phyloP scores from a whole-genome alignment of 2,329 filamentous ascomycete genomes.

The Bipolaris oryzae region DNA sequence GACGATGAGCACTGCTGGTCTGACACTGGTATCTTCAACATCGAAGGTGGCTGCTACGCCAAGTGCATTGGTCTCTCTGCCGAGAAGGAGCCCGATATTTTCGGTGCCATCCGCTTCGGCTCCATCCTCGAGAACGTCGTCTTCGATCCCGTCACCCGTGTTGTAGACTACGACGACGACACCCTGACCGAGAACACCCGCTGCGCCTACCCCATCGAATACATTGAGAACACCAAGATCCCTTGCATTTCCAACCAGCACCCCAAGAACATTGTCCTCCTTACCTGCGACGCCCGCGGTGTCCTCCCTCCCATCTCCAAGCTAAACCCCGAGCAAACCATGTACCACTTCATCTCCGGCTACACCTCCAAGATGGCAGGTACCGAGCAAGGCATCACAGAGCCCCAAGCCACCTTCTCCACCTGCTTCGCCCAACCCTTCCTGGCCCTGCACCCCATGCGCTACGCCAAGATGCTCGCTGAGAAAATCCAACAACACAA shows the following conservation, averaged over 20 bases:
- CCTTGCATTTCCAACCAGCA: slow-evolving; percentile 87
- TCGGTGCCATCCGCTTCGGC: slow-evolving; percentile 92
- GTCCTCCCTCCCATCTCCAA: slow-evolving; percentile 98
- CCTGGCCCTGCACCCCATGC: slow-evolving; percentile 98
- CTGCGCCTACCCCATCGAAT: slow-evolving; percentile 98
- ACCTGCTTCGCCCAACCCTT: slow-evolving; percentile 99
- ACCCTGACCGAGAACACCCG: slow-evolving; percentile 98
- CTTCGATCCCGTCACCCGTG: slow-evolving; percentile 86
- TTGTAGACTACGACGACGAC: slow-evolving; percentile 93
- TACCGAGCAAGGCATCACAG: slow-evolving; percentile 94
- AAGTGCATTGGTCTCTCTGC: slow-evolving; percentile 97
- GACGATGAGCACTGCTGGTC: slow-evolving; percentile 99
- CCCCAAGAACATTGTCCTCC: slow-evolving; percentile 95
- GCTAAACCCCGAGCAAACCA: slow-evolving; percentile 90
- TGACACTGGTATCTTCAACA: slow-evolving; percentile 97
- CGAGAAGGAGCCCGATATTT: slow-evolving; percentile 99
- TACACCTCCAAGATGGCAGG: slow-evolving; percentile 99
- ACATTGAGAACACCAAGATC: slow-evolving; percentile 98
- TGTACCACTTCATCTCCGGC: slow-evolving; percentile 99
- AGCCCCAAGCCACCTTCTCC: slow-evolving; percentile 98
- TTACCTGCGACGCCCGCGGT: slow-evolving; percentile 97
- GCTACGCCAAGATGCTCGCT: slow-evolving; percentile 97
- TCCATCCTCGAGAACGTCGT: slow-evolving; percentile 99
- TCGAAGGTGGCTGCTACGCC: slow-evolving; percentile 98
- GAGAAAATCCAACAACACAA: slow-evolving; percentile 97